Evolutionary conservation across 805 yeast genomes (phyloP), one percentile per base, ranked within the genome.

Genomic region (Candida chauliodis): DNA sequence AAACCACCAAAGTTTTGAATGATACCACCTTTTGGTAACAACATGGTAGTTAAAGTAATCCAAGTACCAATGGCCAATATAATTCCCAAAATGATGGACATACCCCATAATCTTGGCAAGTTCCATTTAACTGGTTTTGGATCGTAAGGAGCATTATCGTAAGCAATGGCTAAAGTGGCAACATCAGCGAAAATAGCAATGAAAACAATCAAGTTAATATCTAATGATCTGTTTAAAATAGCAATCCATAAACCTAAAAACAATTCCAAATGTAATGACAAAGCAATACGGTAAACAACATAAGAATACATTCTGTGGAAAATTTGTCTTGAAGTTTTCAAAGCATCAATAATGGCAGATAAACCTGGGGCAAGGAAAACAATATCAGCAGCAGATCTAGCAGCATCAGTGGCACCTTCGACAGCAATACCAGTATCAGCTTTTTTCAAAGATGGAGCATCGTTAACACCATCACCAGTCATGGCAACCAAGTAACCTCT

Each of bases 401-500:
- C 96, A 69, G 95, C 91, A 75, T 87, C 96, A 55, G 95, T 84
- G 59, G 95, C 90, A 82, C 95, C 96, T 76, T 88, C 95, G 69
- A 88, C 96, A 61, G 97, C 96, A 76, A 89, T 89, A 83, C 97
- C 97, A 47, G 73, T 68, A 59, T 68, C 73, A 51, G 95, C 95
- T 79, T 88, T 88, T 88, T 88, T 88, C 73, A 88, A 79, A 51
- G 96, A 88, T 61, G 96, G 96, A 59, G 96, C 95, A 74, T 88
- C 96, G 78, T 88, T 88, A 66, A 88, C 96, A 86, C 96, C 96
- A 67, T 88, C 96, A 84, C 96, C 96, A 77, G 96, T 88, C 96
- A 88, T 88, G 71, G 96, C 96, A 73, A 89, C 95, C 73, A 88
- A 79, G 82, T 84, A 87, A 73, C 96, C 96, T 79, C 95, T 83